Evolutionary conservation across 176 grass and related monocot genomes (phyloP), one percentile per base, ranked within the genome.

Genomic region (Juncus effusus): DNA sequence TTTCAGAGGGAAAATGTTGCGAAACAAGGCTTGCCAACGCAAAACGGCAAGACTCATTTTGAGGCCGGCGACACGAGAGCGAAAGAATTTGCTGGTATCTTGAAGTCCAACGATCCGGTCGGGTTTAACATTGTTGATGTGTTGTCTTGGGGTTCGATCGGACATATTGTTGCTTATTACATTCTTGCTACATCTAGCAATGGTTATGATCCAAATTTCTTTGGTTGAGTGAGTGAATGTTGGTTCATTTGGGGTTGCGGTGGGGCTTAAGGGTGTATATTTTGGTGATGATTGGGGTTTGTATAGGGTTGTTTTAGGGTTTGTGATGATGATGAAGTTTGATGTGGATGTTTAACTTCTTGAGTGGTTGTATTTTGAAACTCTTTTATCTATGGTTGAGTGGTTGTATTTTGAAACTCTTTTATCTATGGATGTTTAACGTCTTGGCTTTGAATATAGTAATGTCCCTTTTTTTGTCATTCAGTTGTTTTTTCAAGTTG

Each of bases 1-100:
- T 99, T 99, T 83, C 94, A 99, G 83, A 78, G 94, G 63, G 94
- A 99, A 88, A 99, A 99, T 80, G 94, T 99, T 45, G 88, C 94
- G 19, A 99, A 99, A 77, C 94, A 99, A 72, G 94, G 78, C 1
- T 42, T 99, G 4, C 94, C 94, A 7, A 80, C 51, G 76, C 94
- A 99, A 85, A 99, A 99, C 76, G 94, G 89, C 56, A 79, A 90
- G 85, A 76, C 88, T 54, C 94, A 99, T 79, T 99, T 93, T 72
- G 94, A 99, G 6, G 94, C 94, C 63, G 94, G 94, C 50, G 94
- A 99, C 76, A 39, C 19, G 70, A 85, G 94, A 36, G 94, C 95
- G 67, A 90, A 99, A 88, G 95, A 99, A 83, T 99, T 16, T 81
- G 42, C 75, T 3, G 72, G 64, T 6, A 62, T 99, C 59, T 83